phyloP scores from a whole-genome alignment of 306 rosid species.

The Potentilla sterilis region DNA sequence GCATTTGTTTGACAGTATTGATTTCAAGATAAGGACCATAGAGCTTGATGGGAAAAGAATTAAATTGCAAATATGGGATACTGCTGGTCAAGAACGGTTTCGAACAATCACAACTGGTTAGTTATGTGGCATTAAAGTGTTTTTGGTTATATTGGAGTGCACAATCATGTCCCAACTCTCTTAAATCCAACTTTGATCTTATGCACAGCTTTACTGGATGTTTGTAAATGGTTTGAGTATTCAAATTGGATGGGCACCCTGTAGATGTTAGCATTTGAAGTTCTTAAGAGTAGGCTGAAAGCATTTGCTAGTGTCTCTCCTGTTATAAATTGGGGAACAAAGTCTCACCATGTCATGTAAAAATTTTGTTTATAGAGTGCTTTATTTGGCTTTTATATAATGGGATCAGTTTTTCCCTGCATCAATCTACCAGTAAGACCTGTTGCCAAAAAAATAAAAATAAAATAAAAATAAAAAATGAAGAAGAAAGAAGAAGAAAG shows the following conservation, averaged over 20 bases:
- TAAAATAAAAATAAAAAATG: no score
- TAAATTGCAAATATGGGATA: slow-evolving; percentile 97
- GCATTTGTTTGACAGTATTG: slow-evolving; percentile 57
- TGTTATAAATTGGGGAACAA: not conserved
- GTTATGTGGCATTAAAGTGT: slow-evolving; percentile 28
- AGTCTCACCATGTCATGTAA: not conserved
- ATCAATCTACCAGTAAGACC: not conserved
- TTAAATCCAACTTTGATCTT: not conserved
- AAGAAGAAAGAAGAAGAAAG: no score
- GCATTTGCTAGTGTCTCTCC: not conserved
- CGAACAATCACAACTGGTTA: slow-evolving; percentile 94
- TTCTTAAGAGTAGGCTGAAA: not conserved
- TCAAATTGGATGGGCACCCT: not conserved
- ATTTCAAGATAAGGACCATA: slow-evolving; percentile 95
- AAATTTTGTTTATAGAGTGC: not conserved
- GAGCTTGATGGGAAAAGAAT: slow-evolving; percentile 93
- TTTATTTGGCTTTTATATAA: not conserved
- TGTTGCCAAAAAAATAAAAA: not conserved
- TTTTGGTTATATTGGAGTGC: slow-evolving; percentile 9
- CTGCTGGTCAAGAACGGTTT: slow-evolving; percentile 95
- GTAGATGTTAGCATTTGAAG: not conserved
- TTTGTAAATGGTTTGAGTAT: not conserved
- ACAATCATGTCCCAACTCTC: not conserved
- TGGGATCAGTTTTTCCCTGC: not conserved
- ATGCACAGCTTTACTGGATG: not conserved